Evolutionary conservation across 305 asterid genomes (phyloP), one percentile per base, ranked within the genome.

Genomic region (Fraxinus latifolia): DNA sequence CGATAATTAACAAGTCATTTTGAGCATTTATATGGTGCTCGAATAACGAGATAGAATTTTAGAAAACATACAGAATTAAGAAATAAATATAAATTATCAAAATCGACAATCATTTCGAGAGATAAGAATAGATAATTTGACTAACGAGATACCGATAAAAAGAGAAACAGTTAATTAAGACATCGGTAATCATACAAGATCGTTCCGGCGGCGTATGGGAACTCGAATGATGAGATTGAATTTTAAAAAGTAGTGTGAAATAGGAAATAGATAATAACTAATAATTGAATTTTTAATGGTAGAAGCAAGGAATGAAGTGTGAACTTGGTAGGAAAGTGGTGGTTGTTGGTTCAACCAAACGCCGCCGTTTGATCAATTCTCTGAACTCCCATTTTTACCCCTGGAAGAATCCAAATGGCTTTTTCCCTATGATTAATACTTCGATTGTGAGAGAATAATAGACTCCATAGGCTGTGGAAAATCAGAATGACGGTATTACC

Each of bases 321-420:
- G 85, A 82, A 78, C 76, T 82, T 32, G 32, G 89, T 84, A 89
- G 88, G 87, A 82, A 84, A 89, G 89, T 27, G 86, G 88, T 79
- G 70, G 95, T 88, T 82, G 92, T 90, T 91, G 88, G 94, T 91
- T 89, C 90, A 90, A 91, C 96, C 84, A 89, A 82, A 88, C 85
- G 86, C 44, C 84, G 73, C 85, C 89, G 89, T 84, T 85, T 86
- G 32, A 14, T 27, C 14, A 34, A 2, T 0, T 55, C 14, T 5
- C 0, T 0, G 0, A 25, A 23, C 23, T 23, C 58, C 32, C 8
- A 0, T 0, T 50, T 85, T 37, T 85, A n/a, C 83, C 93, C 89
- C 84, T 81, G 0, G 4, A 47, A 1, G 19, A 78, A 8, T 0
- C 5, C 1, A 44, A 44, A 44, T 44, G 5, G n/a, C 53, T 12